Base-by-base conservation (phyloP, 2,329 filamentous ascomycete species). In the Chlorencoelia australis region DNA sequence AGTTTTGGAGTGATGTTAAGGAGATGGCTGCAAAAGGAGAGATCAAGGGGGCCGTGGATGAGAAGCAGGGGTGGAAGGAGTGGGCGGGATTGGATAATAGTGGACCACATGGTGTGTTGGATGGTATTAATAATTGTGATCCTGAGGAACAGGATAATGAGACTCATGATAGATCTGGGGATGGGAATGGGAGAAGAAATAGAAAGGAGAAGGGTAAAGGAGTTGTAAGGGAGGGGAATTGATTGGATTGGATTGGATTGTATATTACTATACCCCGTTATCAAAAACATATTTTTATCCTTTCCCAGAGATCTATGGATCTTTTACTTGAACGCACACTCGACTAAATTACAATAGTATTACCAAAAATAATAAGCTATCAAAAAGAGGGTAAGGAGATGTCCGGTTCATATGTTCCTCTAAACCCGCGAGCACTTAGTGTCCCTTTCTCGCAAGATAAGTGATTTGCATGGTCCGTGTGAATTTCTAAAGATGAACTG, bases 1-100 rank as follows among this genome's bases (percentile, higher is more conserved):
- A 93, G 33, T 93, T 87, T 55, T 94, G 89, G 80, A 88, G 82
- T 53, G 84, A 94, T 54, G 74, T 85, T 44, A 83, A 78, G 57
- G 71, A 71, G 11, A 77, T 86, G 61, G 72, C 79, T 0, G 66
- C 61, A 44, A 54, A 58, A 20, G 65, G 67, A 9, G 54, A 63
- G 18, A 54, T 52, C 1, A 49, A 48, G 35, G 51, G 50, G 3
- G 53, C 51, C 7, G 49, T 53, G 9, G 53, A 54, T 33, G 37
- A 47, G 15, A 19, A 30, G 9, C 44, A 53, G 34, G 52, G 54
- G 6, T 57, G 54, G 55, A 46, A 44, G 13, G 32, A 41, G 4
- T 58, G 53, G 53, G 38, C 42, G 22, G 53, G 52, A 1, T 28
- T 56, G 15, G 55, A 57, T 42, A 29, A 35, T 13, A 54, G 51